Base-by-base conservation (phyloP, 139 green algal species). In the Chlorella vulgaris region DNA sequence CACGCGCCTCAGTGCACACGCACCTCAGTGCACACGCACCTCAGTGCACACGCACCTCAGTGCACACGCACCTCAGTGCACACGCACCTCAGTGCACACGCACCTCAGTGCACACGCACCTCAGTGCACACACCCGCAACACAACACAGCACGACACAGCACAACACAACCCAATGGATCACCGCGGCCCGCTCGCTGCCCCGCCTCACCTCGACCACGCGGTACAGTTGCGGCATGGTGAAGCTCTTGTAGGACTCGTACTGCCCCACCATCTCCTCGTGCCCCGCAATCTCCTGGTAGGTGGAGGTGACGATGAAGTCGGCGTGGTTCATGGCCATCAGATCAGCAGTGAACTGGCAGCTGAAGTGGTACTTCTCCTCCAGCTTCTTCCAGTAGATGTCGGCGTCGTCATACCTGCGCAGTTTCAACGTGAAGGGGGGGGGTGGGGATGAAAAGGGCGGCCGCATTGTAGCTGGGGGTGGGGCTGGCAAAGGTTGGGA, bases 251-350 rank as follows among this genome's bases (percentile, higher is more conserved):
- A 90, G 42, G 28, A 79, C 81, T 97, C 93, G 82, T 97, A 97
- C 88, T 97, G 93, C 18, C 93, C 93, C 61, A 93, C 91, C 21
- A 80, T 83, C 18, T 84, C 84, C 39, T 66, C 39, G 19, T 86
- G 78, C 4, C 90, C 90, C 2, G 90, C 90, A 66, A 95, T 95
- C 87, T 95, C 91, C 85, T 95, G 91, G 81, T 92, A 94, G 28
- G 90, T 95, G 35, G 85, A 91, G 5, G 85, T 95, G 83, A 88
- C 42, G 31, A 86, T 83, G 62, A 86, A 85, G 84, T 97, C 93
- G 18, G 91, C 89, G 29, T 84, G 38, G 86, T 96, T 96, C 92
- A 96, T 96, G 84, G 90, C 83, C 21, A 97, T 92, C 28, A 97
- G 86, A 78, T 97, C 93, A 3, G 92, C 92, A 3, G 91, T 96